Evolutionary conservation across 345 rosid genomes (phyloP).

Genomic region (Raphanus sativus): DNA sequence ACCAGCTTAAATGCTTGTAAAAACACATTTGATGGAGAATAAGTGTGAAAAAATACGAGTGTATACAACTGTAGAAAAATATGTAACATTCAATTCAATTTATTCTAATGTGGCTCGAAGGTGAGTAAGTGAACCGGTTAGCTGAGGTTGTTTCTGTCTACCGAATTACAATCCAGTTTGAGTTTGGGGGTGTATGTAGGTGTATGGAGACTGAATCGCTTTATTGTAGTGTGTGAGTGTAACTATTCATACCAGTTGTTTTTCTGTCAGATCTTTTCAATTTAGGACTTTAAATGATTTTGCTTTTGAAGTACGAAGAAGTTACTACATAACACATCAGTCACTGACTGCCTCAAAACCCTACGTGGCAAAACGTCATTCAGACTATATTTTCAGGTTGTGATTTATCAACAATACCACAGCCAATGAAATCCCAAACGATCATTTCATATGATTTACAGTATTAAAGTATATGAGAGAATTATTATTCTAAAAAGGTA

Average conservation of each 20-base stretch:
- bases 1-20: neutral
- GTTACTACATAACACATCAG: conserved; percentile 21
- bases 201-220: neutral
- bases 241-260: conserved; percentile 7
- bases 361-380: neutral
- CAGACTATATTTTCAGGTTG: conserved; percentile 7
- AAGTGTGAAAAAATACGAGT: neutral
- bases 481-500: neutral
- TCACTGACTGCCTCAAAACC: conserved; percentile 10
- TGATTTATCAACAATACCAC: conserved; percentile 6
- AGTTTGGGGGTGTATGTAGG: neutral
- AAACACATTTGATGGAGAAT: neutral
- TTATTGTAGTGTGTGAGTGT: neutral
- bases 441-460: conserved; percentile 23
- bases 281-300: neutral
- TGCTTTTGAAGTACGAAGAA: neutral
- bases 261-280: conserved; percentile 8
- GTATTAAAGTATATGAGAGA: neutral
- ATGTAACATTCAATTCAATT: neutral
- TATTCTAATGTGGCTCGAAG: neutral
- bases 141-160: neutral
- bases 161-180: neutral
- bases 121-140: neutral
- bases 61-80: neutral
- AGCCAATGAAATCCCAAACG: conserved; percentile 7